Base-by-base conservation (phyloP, 352 stramenopile species). In the Phytophthora idaei region DNA sequence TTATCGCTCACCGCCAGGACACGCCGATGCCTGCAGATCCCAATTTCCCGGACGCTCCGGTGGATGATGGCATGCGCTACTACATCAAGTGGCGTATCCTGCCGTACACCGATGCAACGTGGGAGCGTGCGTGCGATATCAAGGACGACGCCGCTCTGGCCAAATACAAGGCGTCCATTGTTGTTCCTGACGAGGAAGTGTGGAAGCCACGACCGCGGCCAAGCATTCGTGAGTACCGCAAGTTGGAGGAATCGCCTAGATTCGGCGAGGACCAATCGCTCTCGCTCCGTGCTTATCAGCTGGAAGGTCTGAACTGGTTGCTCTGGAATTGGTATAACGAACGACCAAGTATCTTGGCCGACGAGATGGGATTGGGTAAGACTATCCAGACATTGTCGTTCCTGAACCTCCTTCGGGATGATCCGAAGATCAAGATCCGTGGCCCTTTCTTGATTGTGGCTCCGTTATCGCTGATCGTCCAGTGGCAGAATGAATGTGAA, bases 401-500 rank as follows among this genome's bases (percentile, higher is more conserved):
- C 71, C 72, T 99, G 28, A 90, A 99, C 59, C 83, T 97, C 8
- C 75, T 99, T 42, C 83, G 95, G 5, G 85, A 89, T 52, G 87
- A 94, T 54, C 81, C 98, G 31, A 88, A 97, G 51, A 97, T 94
- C 31, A 80, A 93, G 60, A 90, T 85, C n/a, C 85, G 87, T 2
- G 95, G 96, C 5, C 98, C 98, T 12, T 99, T 99, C 71, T 85
- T 99, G 5, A 94, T 99, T 27, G 94, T 99, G 10, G 98, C 97
- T 9, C 98, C 98, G 10, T 85, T 99, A 3, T 99, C 96, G 27
- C 98, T 99, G 1, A 96, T 99, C 56, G 86, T 93, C n/a, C 98
- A 99, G 69, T 99, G 98, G 98, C 85, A 99, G 66, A 96, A 98
- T 54, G 98, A 99, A 80, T 99, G 99, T 69, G 87, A 98, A 52